Evolutionary conservation across 176 grass and related monocot species (phyloP).

Genomic region (Triticum dicoccoides): DNA sequence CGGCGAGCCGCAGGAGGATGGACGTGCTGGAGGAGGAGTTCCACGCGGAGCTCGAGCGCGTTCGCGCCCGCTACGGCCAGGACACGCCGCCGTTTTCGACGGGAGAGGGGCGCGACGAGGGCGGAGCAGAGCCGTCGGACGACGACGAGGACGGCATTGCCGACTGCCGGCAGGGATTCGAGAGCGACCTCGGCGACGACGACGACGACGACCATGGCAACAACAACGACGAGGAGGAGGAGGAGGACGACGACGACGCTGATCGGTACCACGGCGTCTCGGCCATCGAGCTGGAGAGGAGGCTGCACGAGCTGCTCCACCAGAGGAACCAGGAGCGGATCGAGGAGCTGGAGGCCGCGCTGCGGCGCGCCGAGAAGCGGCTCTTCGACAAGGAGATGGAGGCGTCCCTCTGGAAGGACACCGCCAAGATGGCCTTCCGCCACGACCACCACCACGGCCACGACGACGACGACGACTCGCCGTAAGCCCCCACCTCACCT

Average conservation of each 20-base stretch:
- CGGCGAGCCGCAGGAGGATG: slow-evolving; percentile 11
- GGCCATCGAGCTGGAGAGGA: slow-evolving; percentile 39
- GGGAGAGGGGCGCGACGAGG: not conserved
- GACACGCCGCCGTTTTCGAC: not conserved
- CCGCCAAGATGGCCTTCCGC: slow-evolving; percentile 28
- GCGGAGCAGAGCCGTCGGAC: not conserved
- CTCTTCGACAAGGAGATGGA: slow-evolving; percentile 53
- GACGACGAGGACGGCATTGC: not conserved
- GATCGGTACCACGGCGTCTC: slow-evolving; percentile 19
- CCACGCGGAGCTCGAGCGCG: slow-evolving; percentile 41
- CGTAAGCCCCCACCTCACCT: not conserved
- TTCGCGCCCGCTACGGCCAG: slow-evolving; percentile 25
- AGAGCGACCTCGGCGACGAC: not conserved
- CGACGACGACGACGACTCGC: not conserved
- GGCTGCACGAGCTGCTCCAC: slow-evolving; percentile 58
- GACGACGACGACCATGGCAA: not conserved
- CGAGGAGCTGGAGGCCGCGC: slow-evolving; percentile 37
- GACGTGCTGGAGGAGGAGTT: slow-evolving; percentile 57
- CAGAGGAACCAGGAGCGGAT: slow-evolving; percentile 46
- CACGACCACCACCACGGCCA: not conserved
- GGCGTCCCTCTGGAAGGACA: slow-evolving; percentile 44
- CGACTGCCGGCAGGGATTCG: not conserved
- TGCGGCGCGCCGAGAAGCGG: slow-evolving; percentile 36
- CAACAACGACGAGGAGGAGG: not conserved
- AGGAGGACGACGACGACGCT: not conserved